Conservation (phyloP, 495 filamentous ascomycete genomes). For the Gamarada debralockiae region DNA sequence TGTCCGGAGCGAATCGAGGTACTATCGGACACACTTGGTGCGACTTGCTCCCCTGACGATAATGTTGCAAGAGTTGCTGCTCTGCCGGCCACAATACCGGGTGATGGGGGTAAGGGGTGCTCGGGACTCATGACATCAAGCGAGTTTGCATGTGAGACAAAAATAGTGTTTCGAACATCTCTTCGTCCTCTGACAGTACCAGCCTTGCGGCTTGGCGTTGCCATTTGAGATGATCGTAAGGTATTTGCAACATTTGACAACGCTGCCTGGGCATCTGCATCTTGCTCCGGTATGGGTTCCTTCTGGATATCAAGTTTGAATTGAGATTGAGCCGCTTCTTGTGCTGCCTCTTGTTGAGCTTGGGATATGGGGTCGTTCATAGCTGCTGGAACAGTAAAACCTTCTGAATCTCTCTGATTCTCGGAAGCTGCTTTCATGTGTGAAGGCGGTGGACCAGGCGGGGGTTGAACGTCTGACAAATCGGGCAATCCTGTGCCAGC, state of each 20-base stretch:
- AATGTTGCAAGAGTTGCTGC: constrained; percentile 39
- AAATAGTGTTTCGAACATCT: constrained; percentile 87
- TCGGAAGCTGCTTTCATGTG: constrained; percentile 30
- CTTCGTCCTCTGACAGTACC: constrained; percentile 84
- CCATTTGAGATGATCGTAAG: constrained; percentile 51
- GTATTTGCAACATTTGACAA: constrained; percentile 90
- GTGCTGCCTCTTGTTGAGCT: constrained; percentile 73
- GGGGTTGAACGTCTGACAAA: constrained; percentile 34
- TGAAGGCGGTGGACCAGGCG: constrained; percentile 41
- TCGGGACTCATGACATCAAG: constrained; percentile 28
- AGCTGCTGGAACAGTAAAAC: constrained; percentile 65
- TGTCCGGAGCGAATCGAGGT: constrained; percentile 87
- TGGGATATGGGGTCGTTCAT: constrained; percentile 77
- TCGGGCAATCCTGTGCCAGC: constrained; percentile 12
- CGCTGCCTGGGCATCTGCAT: constrained; percentile 81
- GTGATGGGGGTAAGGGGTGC: constrained; percentile 40
- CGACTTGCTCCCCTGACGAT: constrained; percentile 46
- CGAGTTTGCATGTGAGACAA: constrained; percentile 44
- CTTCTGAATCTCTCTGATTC: constrained; percentile 51
- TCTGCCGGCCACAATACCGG: constrained; percentile 36
- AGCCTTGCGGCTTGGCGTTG: constrained; percentile 57
- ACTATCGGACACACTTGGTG: constrained; percentile 63
- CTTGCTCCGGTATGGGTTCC: constrained; percentile 90
- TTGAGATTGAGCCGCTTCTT: constrained; percentile 58
- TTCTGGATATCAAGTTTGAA: constrained; percentile 92